A percentile compares a stretch with the other conserved stretches of the same genome.
Evolutionary conservation across 2,329 filamentous ascomycete genomes (phyloP).

Genomic region (Nothopassalora personata): DNA sequence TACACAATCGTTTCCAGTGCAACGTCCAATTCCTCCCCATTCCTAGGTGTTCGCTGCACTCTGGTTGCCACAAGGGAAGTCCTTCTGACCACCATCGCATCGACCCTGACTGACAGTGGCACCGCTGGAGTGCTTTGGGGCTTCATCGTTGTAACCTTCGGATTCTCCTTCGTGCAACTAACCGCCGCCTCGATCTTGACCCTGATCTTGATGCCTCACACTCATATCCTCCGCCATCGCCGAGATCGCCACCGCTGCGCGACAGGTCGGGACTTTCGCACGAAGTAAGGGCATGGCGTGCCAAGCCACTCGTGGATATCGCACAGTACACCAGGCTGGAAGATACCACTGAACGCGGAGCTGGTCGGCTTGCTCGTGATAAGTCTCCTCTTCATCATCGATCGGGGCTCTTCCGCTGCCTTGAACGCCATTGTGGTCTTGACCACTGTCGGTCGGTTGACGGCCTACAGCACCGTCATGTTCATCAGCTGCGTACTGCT

Average conservation of each 20-base stretch:
- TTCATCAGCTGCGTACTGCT: conserved; percentile 33
- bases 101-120: conserved; percentile 20
- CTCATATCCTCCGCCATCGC: conserved; percentile 30
- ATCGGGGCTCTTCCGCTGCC: conserved; percentile 36
- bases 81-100: not conserved
- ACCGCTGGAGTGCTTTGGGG: conserved; percentile 33
- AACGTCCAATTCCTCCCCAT: conserved; percentile 24
- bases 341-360: conserved; percentile 23
- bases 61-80: conserved; percentile 23
- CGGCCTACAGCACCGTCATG: conserved; percentile 36
- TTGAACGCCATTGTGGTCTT: conserved; percentile 41
- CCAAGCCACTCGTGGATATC: conserved; percentile 25
- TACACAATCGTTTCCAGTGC: conserved; percentile 8
- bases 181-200: conserved; percentile 30
- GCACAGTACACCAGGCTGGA: conserved; percentile 6
- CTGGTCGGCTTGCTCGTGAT: conserved; percentile 20
- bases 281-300: conserved; percentile 35
- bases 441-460: conserved; percentile 34
- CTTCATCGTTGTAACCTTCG: conserved; percentile 32
- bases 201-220: conserved; percentile 30
- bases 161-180: conserved; percentile 32
- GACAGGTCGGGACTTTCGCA: conserved; percentile 38
- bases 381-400: conserved; percentile 33
- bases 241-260: conserved; percentile 35
- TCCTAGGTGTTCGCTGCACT: conserved; percentile 20